A percentile compares a stretch with the other conserved stretches of the same genome.
Evolutionary conservation across 345 rosid species (phyloP).

Genomic region (Salix exigua): DNA sequence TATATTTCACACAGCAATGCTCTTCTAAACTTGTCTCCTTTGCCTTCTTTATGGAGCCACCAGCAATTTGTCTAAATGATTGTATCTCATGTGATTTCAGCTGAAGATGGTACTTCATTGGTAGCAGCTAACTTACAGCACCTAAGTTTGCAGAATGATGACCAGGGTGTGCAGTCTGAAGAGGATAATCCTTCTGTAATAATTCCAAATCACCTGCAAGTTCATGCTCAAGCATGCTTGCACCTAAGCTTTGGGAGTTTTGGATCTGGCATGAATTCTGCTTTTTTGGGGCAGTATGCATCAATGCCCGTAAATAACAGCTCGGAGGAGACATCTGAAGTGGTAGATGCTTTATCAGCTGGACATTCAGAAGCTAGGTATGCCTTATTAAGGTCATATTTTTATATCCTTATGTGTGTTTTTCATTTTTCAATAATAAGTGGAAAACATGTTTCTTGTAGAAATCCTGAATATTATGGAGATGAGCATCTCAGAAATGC

Average conservation of each 20-base stretch:
- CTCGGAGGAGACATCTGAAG: constrained; percentile 59
- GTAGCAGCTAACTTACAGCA: constrained; percentile 55
- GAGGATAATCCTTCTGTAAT: constrained; percentile 75
- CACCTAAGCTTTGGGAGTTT: constrained; percentile 98
- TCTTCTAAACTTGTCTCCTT: not conserved
- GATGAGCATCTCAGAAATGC: constrained; percentile 64
- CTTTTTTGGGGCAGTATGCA: constrained; percentile 46
- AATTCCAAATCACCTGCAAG: constrained; percentile 89
- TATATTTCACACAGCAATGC: not conserved
- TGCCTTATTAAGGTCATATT: not conserved
- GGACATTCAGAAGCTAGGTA: constrained; percentile 67
- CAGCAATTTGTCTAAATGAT: constrained; percentile 2
- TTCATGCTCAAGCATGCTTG: constrained; percentile 72
- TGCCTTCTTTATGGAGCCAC: not conserved
- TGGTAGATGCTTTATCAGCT: constrained; percentile 41
- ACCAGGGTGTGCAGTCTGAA: constrained; percentile 43
- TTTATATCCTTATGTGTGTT: not conserved
- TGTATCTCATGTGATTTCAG: constrained; percentile 37
- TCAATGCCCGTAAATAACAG: constrained; percentile 51
- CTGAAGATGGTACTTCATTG: constrained; percentile 50
- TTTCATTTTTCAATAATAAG: not conserved
- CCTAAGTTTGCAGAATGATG: constrained; percentile 53
- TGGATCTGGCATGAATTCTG: constrained; percentile 54
- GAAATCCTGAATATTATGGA: constrained; percentile 67
- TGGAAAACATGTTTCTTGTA: constrained; percentile 22